Evolutionary conservation across 306 rosid genomes (phyloP), one percentile per base, ranked within the genome.

Genomic region (Trifolium dubium): DNA sequence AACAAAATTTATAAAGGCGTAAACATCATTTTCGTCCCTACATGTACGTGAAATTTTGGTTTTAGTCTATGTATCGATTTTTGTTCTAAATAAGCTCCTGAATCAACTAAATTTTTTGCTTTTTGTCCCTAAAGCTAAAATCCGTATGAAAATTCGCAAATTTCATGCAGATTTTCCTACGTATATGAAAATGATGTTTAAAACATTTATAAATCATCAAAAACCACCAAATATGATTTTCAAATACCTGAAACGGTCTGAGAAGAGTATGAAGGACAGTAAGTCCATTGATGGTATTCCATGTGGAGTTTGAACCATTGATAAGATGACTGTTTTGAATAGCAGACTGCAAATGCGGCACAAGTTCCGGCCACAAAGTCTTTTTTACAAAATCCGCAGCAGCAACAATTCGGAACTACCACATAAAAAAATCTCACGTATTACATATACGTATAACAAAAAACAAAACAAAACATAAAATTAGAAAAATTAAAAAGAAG

Each of bases 221-320:
- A 31, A 60, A 50, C 64, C 67, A 18, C 10, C 51, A 51, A 76
- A 44, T 60, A 4, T 1, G 17, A 41, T 66, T 28, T 54, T 72
- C 3, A 37, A 63, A 59, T 83, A 92, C 98, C 92, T 90, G 98
- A 67, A 89, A 92, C 28, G 98, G 98, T 79, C 91, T 90, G 67
- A 90, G 85, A 67, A 90, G 89, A 2, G 98, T 84, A 60, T 80
- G 96, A 75, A 92, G 96, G 84, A 90, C 75, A 23, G 80, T 55
- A 51, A 92, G 87, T 47, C 85, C 82, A 79, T 88, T 92, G 46
- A 83, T 34, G 5, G 92, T 87, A 39, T 76, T 90, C 93, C 92
- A 88, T 8, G 71, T 71, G 8, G 87, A 60, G 17, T 83, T 81
- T 4, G 80, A 76, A 60, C 56, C 60, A 58, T 51, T 78, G 31